Percentiles rank a stretch among this genome's conserved stretches.
phyloP scores from a whole-genome alignment of 306 rosid genomes.

The Castanopsis chinensis region DNA sequence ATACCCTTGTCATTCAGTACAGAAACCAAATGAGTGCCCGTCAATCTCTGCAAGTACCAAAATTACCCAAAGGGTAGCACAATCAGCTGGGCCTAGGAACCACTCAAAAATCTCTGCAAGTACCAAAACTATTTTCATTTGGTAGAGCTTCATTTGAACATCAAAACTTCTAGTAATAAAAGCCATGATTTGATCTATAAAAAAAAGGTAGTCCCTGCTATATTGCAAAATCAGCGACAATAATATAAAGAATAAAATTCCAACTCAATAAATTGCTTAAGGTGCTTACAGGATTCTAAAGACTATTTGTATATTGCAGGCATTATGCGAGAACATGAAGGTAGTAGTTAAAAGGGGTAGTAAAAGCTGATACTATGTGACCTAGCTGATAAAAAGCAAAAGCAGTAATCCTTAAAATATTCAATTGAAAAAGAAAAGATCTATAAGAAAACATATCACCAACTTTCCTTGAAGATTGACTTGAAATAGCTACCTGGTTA shows the following conservation, averaged over 20 bases:
- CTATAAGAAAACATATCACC: not conserved
- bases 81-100: no score
- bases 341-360: not conserved
- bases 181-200: not conserved
- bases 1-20: no score
- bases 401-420: not conserved
- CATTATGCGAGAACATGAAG: not conserved
- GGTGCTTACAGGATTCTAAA: not conserved
- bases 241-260: not conserved
- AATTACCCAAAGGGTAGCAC: no score
- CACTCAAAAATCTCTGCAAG: no score
- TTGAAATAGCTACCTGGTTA: constrained; percentile 50
- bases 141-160: not conserved
- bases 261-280: not conserved
- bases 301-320: not conserved
- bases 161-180: not conserved
- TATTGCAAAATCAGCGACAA: not conserved
- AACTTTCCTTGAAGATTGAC: not conserved
- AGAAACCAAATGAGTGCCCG: no score
- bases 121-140: no score
- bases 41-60: no score
- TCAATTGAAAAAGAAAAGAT: constrained; percentile 4
- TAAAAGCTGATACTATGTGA: not conserved
- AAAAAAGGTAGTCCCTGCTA: not conserved
- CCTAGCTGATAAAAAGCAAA: not conserved